phyloP scores from a whole-genome alignment of 306 rosid genomes.

The Cucurbita argyrosperma region DNA sequence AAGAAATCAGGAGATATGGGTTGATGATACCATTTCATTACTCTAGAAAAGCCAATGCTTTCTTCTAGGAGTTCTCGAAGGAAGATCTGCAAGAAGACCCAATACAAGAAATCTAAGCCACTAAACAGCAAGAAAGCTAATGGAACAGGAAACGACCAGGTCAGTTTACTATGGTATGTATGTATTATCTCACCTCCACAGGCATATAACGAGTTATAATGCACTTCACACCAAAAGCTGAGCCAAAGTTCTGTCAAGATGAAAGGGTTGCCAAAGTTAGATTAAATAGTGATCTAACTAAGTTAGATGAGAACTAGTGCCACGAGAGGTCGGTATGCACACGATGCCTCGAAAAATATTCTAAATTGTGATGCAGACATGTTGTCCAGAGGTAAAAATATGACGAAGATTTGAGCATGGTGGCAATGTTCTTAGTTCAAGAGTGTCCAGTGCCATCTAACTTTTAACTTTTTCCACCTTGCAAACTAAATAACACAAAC shows the following conservation, averaged over 20 bases:
- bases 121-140: neutral
- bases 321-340: neutral
- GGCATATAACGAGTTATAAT: slow-evolving; percentile 73
- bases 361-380: neutral
- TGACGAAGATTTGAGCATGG: neutral
- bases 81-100: slow-evolving; percentile 56
- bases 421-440: neutral
- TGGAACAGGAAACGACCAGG: neutral
- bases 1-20: neutral
- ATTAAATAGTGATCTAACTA: neutral
- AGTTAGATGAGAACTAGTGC: neutral
- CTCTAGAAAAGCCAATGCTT: slow-evolving; percentile 88
- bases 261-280: neutral
- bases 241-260: slow-evolving; percentile 64
- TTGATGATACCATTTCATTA: neutral
- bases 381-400: neutral
- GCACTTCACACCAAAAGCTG: slow-evolving; percentile 99
- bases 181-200: slow-evolving; percentile 42
- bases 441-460: neutral
- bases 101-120: neutral
- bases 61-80: slow-evolving; percentile 42
- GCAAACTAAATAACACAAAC: neutral
- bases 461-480: neutral
- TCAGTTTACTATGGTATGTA: neutral
- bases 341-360: neutral